Conservation (phyloP, 1,284 basidiomycete species). For the Microbotryomycetes sp. region DNA sequence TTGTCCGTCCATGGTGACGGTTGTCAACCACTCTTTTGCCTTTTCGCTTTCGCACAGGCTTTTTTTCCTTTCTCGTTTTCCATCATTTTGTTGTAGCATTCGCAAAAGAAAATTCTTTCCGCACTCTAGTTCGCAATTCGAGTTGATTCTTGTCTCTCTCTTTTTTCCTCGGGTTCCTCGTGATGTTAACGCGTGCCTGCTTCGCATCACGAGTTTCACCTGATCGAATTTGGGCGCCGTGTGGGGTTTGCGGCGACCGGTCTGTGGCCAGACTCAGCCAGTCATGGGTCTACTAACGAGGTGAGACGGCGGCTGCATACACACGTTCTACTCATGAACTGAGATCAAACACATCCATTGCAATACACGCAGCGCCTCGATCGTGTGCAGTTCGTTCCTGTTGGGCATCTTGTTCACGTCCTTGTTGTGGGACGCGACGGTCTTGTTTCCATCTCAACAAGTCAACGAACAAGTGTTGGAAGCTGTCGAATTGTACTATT, state of each 20-base stretch:
- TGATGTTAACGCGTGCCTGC: not conserved
- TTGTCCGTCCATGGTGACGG: no score
- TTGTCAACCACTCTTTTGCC: no score
- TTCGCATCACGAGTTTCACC: not conserved
- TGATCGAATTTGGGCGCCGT: not conserved
- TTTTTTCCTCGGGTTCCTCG: not conserved
- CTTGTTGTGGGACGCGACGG: conserved; percentile 22
- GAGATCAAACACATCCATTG: not conserved
- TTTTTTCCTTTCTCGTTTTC: no score
- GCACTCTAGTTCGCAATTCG: not conserved
- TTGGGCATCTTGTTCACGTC: conserved; percentile 30
- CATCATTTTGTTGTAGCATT: no score
- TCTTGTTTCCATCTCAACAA: conserved; percentile 13
- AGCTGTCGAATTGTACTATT: conserved; percentile 29
- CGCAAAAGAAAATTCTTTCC: not conserved
- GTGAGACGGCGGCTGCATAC: not conserved
- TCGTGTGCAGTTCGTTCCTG: conserved; percentile 23
- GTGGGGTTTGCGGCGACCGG: not conserved
- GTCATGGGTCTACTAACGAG: conserved; percentile 2
- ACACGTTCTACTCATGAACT: no score
- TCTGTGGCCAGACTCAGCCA: not conserved
- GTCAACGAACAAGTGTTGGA: conserved; percentile 18
- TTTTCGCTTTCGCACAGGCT: no score
- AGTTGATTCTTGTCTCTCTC: not conserved
- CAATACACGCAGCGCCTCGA: conserved; percentile 7